Percentiles rank a stretch among this genome's conserved stretches.
These are phyloP conservation scores for Cutaneotrichosporon sp. DNA, from an alignment of 1,284 basidiomycete species.

Conservation along the genomic window DNA sequence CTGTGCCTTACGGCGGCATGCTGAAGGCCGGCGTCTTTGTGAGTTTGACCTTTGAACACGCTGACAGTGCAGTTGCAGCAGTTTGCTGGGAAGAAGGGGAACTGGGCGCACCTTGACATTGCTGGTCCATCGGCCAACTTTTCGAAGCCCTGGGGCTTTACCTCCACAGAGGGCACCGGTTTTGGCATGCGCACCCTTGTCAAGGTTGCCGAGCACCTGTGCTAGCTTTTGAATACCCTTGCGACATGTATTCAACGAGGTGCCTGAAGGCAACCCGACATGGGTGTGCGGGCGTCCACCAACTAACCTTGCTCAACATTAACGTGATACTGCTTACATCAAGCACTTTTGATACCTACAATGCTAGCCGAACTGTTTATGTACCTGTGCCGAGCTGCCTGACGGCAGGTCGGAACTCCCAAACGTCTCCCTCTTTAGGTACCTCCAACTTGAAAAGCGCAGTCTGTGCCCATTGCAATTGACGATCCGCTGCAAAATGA, in stretches of 20 bases:
- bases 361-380: too few relatives aligned
- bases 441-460: neutral
- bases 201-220: conserved; percentile 19
- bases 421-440: neutral
- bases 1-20: conserved; percentile 14
- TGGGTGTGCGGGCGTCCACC: too few relatives aligned
- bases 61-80: conserved; percentile 8
- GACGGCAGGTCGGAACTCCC: conserved; percentile 5
- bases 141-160: conserved; percentile 10
- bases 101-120: conserved; percentile 22
- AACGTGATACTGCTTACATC: too few relatives aligned
- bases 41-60: neutral
- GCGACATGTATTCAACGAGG: too few relatives aligned
- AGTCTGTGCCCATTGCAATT: neutral
- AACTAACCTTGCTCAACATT: too few relatives aligned
- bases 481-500: conserved; percentile 10
- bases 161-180: conserved; percentile 16
- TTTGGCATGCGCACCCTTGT: conserved; percentile 16
- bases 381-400: conserved; percentile 9
- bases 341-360: too few relatives aligned
- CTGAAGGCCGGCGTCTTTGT: conserved; percentile 18
- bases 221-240: too few relatives aligned
- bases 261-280: too few relatives aligned
- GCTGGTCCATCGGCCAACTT: conserved; percentile 18
- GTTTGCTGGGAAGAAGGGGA: conserved; percentile 19